Evolutionary conservation across 73 alveolate species (phyloP), one percentile per base, ranked within the genome.

Genomic region (Uronychia setigera): DNA sequence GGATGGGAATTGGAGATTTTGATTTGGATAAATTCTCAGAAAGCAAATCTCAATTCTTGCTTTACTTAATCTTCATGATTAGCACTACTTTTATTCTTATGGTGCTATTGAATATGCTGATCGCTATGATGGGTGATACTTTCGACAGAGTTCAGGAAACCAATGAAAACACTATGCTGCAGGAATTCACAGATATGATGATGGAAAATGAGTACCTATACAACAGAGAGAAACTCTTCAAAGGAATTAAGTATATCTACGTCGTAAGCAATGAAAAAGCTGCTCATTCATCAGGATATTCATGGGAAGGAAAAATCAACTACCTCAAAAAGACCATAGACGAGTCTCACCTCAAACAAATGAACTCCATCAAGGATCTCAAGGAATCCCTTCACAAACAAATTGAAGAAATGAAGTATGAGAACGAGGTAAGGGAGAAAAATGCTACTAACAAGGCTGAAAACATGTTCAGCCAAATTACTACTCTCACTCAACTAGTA

Each of bases 61-160:
- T 9, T 9, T 67, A 32, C 34, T 26, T 67, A 9, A 26, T 13
- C 31, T 67, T 9, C 11, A 9, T 67, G 19, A 67, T 86, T 1
- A 31, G 82, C 34, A 27, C 78, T 31, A 32, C 80, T 9, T 29
- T 86, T 30, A 78, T 35, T 33, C 29, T 86, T 83, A 86, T 86
- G 27, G 81, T 86, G 34, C 46, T 86, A 84, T 84, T 86, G 33
- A 86, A 86, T 78, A 31, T 86, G 5, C 84, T 86, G 1, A 86
- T 86, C 26, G 76, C 92, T 1, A 86, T 86, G 19, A 80, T 86
- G 31, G 1, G 79, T 0, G 81, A 76, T 1, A 86, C 84, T 35
- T 86, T 28, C 33, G 92, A 31, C 29, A 86, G 79, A 79, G 92
- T 86, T 0, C n/a, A 9, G 19, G 82, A 46, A 0, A 86, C 33